Base-by-base conservation (phyloP, 2,329 filamentous ascomycete genomes). In the Fusarium beomiforme region DNA sequence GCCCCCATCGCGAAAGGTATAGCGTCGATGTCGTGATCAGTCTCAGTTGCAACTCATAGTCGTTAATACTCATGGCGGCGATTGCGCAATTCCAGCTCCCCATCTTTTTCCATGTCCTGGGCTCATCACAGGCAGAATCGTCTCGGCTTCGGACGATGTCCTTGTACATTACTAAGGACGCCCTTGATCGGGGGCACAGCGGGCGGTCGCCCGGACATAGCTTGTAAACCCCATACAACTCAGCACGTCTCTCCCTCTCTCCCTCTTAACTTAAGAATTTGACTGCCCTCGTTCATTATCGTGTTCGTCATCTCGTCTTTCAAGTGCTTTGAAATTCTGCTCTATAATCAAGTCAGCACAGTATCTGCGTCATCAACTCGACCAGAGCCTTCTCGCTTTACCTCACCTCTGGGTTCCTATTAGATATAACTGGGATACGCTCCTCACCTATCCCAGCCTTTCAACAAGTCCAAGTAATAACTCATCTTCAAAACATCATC, bases 21-120 rank as follows among this genome's bases (percentile, higher is more conserved):
- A 85, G 84, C 83, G 83, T 81, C 80, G 83, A 85, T 85, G 84
- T 85, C 84, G 84, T 85, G 84, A 85, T 85, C 81, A 78, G 75
- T 81, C 78, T 77, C 77, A 78, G 76, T 78, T 76, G 67, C 74
- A 76, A 75, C 76, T 73, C 67, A 62, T 59, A 75, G 71, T 71
- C 67, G 69, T 73, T 72, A 72, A 70, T 76, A 68, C 73, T 77
- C 61, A 75, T 75, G 73, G 76, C 73, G 74, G 76, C 79, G 76
- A 81, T 81, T 77, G 79, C 80, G 79, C 81, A 79, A 81, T 80
- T 75, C 59, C 59, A 65, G 47, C 64, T 74, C 75, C 72, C 75
- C 75, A 72, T 77, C 72, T 73, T 75, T 64, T 70, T 70, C 57
- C 51, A 62, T 60, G 44, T 60, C 62, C 64, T 74, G 70, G 39